These are phyloP conservation scores for Ogataea glucozyma DNA, from an alignment of 805 yeast genomes.

Conservation along the genomic window DNA sequence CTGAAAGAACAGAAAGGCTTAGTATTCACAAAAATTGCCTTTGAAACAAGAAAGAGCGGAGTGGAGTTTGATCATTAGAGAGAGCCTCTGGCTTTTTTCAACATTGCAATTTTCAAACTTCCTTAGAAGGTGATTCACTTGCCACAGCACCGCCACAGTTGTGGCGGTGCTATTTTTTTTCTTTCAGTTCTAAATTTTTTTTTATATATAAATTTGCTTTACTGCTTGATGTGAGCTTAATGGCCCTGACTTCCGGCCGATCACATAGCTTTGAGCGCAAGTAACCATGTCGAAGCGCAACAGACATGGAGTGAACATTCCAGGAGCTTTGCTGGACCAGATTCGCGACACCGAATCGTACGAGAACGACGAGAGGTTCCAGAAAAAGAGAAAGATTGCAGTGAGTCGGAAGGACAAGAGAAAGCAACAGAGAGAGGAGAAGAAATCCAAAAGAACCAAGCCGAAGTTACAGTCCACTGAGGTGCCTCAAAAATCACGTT, in stretches of 20 bases:
- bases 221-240: no score
- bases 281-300: constrained; percentile 22
- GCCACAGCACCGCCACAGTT: background rate
- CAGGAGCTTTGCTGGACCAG: constrained; percentile 44
- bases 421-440: constrained; percentile 38
- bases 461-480: no score
- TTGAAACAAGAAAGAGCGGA: no score
- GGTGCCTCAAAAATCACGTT: no score
- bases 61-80: no score
- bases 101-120: no score
- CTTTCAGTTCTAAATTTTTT: background rate
- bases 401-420: constrained; percentile 40
- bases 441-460: constrained; percentile 31
- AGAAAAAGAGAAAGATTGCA: constrained; percentile 28
- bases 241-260: no score
- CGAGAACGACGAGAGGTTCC: constrained; percentile 35
- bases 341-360: constrained; percentile 39
- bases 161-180: background rate
- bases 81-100: background rate
- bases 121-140: no score
- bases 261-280: no score
- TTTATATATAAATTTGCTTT: no score
- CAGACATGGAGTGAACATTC: constrained; percentile 41
- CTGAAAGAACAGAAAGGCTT: no score
- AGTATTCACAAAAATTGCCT: no score